phyloP scores from a whole-genome alignment of 2,329 filamentous ascomycete species.

The Aspergillus sp. region DNA sequence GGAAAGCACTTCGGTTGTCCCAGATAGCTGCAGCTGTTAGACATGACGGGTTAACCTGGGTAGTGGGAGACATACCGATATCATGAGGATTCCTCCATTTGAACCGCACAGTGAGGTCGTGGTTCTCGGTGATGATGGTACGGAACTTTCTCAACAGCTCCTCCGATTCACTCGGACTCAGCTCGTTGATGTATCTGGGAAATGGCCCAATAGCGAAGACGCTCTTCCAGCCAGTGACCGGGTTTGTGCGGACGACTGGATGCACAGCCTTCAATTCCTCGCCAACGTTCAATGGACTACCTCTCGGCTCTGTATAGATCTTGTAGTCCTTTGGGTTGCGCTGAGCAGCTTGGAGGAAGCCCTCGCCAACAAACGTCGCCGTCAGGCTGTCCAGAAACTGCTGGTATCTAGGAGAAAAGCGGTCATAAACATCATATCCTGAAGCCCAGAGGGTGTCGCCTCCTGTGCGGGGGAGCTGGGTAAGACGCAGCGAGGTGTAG shows the following conservation, averaged over 20 bases:
- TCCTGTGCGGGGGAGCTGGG: conserved; percentile 52
- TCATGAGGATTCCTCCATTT: conserved; percentile 48
- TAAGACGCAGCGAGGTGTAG: conserved; percentile 58
- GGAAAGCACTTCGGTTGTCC: conserved; percentile 29
- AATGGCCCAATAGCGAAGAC: conserved; percentile 45
- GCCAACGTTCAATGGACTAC: conserved; percentile 53
- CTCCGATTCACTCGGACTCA: conserved; percentile 40
- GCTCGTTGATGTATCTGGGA: conserved; percentile 39
- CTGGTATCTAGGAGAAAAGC: conserved; percentile 53
- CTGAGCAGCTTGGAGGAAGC: conserved; percentile 47
- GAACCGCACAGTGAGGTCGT: conserved; percentile 48
- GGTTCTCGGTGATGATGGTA: conserved; percentile 41
- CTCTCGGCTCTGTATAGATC: conserved; percentile 43
- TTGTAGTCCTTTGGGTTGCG: conserved; percentile 4
- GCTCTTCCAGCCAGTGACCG: conserved; percentile 60
- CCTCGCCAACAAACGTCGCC: conserved; percentile 48
- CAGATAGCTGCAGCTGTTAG: conserved; percentile 21
- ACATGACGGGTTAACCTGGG: not conserved
- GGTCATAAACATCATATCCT: conserved; percentile 63
- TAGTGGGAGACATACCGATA: conserved; percentile 28
- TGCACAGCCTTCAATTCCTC: conserved; percentile 47
- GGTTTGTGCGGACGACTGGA: conserved; percentile 57
- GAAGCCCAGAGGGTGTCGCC: conserved; percentile 65
- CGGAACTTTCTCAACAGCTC: conserved; percentile 41
- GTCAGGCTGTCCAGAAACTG: conserved; percentile 57